These are phyloP conservation scores for Gloeopeniophorella convolvens DNA, from an alignment of 768 basidiomycete genomes.

Conservation along the genomic window DNA sequence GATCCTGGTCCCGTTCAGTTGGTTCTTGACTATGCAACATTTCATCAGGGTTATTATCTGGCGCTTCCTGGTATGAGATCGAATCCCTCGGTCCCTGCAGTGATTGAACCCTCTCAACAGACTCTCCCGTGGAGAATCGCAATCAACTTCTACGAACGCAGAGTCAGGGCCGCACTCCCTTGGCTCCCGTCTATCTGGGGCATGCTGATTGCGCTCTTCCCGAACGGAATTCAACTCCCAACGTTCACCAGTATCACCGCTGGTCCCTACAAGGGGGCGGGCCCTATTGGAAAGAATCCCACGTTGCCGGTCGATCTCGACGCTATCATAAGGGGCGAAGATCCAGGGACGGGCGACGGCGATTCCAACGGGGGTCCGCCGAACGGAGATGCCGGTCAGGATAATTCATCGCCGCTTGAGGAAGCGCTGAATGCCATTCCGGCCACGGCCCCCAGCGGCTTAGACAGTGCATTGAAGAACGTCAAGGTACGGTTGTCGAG, in stretches of 20 bases:
- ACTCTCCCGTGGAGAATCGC: slow-evolving; percentile 9
- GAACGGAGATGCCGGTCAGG: background rate
- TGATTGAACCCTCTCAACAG: slow-evolving; percentile 1
- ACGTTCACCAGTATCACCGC: slow-evolving; percentile 6
- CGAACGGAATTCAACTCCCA: slow-evolving; percentile 10
- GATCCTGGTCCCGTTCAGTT: slow-evolving; percentile 16
- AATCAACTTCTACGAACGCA: slow-evolving; percentile 15
- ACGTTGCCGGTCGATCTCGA: background rate
- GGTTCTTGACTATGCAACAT: slow-evolving; percentile 8
- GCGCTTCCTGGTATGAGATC: slow-evolving; percentile 3
- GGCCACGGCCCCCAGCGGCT: no score
- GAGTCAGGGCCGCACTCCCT: slow-evolving; percentile 4
- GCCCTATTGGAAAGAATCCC: slow-evolving; percentile 4
- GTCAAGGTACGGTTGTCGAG: no score
- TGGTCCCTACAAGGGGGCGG: slow-evolving; percentile 11
- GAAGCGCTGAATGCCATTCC: no score
- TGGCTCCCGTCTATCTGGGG: slow-evolving; percentile 18
- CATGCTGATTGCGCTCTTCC: slow-evolving; percentile 10
- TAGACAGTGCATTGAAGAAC: slow-evolving; percentile 11
- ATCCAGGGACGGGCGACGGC: background rate
- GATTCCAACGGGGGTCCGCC: no score
- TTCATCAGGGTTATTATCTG: background rate
- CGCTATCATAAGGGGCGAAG: background rate
- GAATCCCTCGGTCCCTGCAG: background rate
- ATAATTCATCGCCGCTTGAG: no score